Evolutionary conservation across 257 asterid species (phyloP).

Genomic region (Solanum virginianum): DNA sequence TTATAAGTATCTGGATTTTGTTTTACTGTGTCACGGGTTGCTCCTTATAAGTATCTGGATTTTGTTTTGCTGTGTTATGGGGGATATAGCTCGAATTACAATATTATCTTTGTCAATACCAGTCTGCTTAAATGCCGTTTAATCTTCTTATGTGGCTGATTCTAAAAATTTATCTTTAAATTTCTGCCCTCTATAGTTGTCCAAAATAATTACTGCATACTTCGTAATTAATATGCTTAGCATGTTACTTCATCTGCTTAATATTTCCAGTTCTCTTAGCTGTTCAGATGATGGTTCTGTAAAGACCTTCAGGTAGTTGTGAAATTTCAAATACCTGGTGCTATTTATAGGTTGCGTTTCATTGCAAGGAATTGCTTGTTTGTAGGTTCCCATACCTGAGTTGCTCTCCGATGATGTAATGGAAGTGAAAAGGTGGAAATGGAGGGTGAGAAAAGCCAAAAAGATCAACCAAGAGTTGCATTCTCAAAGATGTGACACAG

Average conservation of each 20-base stretch:
- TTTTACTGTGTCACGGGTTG: background rate
- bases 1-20: background rate
- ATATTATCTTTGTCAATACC: background rate
- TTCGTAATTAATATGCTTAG: background rate
- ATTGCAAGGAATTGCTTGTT: constrained; percentile 7
- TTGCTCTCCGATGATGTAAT: constrained; percentile 40
- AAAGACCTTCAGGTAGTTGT: background rate
- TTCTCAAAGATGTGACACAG: constrained; percentile 81
- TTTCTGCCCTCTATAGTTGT: background rate
- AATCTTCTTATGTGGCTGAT: background rate
- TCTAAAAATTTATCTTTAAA: background rate
- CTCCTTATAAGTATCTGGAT: background rate
- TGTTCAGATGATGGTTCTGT: background rate
- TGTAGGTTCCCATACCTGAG: constrained; percentile 79
- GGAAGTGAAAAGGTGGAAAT: constrained; percentile 71
- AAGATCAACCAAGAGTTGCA: constrained; percentile 84
- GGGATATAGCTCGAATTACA: background rate
- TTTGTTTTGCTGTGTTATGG: background rate
- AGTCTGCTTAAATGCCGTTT: background rate
- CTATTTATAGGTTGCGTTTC: constrained; percentile 3
- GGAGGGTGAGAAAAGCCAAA: constrained; percentile 68
- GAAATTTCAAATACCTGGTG: background rate
- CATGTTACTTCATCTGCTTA: background rate
- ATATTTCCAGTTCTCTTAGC: background rate
- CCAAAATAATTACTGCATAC: background rate